Evolutionary conservation across 495 filamentous ascomycete genomes (phyloP), one percentile per base, ranked within the genome.

Genomic region (Talaromyces thailandensis): DNA sequence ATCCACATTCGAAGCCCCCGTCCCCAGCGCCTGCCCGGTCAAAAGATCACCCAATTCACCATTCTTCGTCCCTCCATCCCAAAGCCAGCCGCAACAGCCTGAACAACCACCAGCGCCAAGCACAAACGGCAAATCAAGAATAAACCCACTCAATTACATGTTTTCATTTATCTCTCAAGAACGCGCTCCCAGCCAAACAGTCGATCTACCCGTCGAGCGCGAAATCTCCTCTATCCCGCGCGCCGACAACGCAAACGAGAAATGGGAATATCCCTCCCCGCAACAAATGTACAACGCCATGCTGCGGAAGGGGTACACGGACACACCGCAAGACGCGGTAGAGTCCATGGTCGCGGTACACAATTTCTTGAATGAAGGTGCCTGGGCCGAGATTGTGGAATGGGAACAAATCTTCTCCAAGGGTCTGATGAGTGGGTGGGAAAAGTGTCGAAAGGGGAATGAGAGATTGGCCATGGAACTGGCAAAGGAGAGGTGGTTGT

Each of bases 221-320:
- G 90, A 95, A 70, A 71, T 80, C 9, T 93, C 89, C 18, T 88
- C 92, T 2, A 99, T 99, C 63, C 94, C 95, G 23, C 84, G 88
- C 60, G 92, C 90, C 64, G 84, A 87, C 66, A 82, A 80, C 43
- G 63, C 73, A 6, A 77, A 83, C 18, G 85, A 86, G 12, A 94
- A 91, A 68, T 98, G 94, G 94, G 95, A 97, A 72, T 98, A 98
- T 70, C 95, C 94, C 0, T 96, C 92, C 0, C 93, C 95, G 9
- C 95, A 98, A 76, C 94, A 98, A 72, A 98, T 98, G 94, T 98
- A 97, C 77, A 99, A 98, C 69, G 94, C 95, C 0, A 87, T 98
- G 79, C 75, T 96, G 60, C 87, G 95, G 58, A 98, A 99, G 73
- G 94, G 94, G 21, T 91, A 96, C 74, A 93, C 90, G 0, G 92